A percentile compares a stretch with the other conserved stretches of the same genome.
Evolutionary conservation across 2,329 filamentous ascomycete genomes (phyloP).

Genomic region (Ascochyta clinopodiicola): DNA sequence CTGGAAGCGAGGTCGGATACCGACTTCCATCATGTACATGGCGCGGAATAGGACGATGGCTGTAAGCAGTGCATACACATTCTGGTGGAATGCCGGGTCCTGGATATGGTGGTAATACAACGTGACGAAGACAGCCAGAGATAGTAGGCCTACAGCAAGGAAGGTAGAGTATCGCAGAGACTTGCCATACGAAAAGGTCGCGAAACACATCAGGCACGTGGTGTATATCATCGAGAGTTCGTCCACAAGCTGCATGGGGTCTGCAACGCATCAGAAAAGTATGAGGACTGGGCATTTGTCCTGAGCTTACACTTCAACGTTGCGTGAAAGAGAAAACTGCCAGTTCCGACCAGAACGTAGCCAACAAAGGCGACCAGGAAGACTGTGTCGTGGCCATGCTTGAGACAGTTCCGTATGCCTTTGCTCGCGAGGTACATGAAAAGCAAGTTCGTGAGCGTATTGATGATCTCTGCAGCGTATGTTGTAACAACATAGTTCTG

Average conservation of each 20-base stretch:
- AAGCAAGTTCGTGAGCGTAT: conserved; percentile 79
- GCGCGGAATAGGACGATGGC: conserved; percentile 72
- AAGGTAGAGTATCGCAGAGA: conserved; percentile 58
- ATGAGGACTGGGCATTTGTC: not conserved
- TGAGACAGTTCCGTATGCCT: conserved; percentile 75
- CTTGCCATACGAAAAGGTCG: conserved; percentile 75
- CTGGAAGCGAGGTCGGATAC: conserved; percentile 63
- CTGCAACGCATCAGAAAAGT: conserved; percentile 60
- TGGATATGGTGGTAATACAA: conserved; percentile 82
- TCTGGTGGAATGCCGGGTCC: conserved; percentile 83
- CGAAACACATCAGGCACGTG: conserved; percentile 71
- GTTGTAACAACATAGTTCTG: conserved; percentile 78
- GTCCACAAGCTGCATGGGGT: conserved; percentile 75
- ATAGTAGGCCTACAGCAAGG: conserved; percentile 64
- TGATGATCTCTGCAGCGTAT: conserved; percentile 79
- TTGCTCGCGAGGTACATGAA: conserved; percentile 80
- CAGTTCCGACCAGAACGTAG: conserved; percentile 66
- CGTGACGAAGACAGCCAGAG: conserved; percentile 70
- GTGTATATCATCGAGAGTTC: conserved; percentile 77
- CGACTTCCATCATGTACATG: conserved; percentile 78
- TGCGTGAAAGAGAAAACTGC: conserved; percentile 69
- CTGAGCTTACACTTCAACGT: conserved; percentile 64
- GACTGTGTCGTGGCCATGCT: conserved; percentile 74
- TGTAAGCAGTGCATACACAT: conserved; percentile 76
- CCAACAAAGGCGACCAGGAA: conserved; percentile 73